Percentiles rank a stretch among this genome's conserved stretches.
These are phyloP conservation scores for Sophora flavescens DNA, from an alignment of 306 rosid genomes.

Conservation along the genomic window DNA sequence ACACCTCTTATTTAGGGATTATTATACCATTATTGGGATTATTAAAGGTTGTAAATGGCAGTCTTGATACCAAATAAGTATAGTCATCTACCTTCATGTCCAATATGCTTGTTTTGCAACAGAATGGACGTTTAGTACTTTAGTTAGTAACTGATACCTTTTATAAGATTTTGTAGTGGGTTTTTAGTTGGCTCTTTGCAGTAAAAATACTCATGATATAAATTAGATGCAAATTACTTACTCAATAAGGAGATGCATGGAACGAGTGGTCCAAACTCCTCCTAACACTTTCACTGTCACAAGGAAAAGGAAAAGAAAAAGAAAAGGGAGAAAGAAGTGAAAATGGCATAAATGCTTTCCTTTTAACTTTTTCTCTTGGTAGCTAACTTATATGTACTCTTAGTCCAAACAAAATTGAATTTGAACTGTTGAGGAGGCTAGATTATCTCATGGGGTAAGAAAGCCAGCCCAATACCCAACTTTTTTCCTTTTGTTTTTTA, in stretches of 20 bases:
- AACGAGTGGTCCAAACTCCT: conserved; percentile 30
- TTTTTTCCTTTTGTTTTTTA: background rate
- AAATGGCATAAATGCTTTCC: conserved; percentile 41
- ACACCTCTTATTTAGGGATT: background rate
- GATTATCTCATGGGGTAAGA: conserved; percentile 9
- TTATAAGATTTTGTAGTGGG: background rate
- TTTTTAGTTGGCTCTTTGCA: background rate
- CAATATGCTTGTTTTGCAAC: background rate
- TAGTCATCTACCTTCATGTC: background rate
- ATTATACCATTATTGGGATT: background rate
- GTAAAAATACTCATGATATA: background rate
- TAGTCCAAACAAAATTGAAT: conserved; percentile 44
- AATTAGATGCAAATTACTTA: conserved; percentile 9
- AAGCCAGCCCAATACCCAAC: conserved; percentile 34
- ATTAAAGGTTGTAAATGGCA: no score
- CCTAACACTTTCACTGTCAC: background rate
- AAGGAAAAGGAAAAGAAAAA: background rate
- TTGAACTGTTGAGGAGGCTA: conserved; percentile 37
- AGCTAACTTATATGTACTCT: background rate
- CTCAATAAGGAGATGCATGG: background rate
- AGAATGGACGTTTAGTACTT: background rate
- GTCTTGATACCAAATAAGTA: no score
- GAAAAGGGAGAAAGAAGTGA: background rate
- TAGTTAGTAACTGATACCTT: background rate
- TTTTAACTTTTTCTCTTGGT: conserved; percentile 39